Conservation (phyloP, 2,329 filamentous ascomycete species). For the Alternaria atra region DNA sequence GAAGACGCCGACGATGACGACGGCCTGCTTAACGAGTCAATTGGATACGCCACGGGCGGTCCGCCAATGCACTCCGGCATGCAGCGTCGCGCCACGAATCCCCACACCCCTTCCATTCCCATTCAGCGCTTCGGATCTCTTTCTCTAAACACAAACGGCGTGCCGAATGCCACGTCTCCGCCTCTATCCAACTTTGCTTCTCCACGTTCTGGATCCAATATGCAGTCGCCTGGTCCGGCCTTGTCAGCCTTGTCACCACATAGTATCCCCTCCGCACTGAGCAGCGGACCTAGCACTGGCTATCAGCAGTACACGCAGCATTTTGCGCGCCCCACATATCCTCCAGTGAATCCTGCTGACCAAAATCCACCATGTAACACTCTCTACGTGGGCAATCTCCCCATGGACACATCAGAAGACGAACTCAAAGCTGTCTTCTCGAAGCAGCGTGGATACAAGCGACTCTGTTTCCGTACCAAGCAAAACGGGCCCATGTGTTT, state of each 20-base stretch:
- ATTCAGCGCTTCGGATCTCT: conserved; percentile 73
- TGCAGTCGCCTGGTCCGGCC: conserved; percentile 59
- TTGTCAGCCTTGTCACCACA: conserved; percentile 56
- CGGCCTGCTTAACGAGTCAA: conserved; percentile 74
- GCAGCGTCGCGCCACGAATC: conserved; percentile 74
- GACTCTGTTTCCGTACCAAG: conserved; percentile 93
- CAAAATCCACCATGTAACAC: conserved; percentile 98
- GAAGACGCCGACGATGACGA: conserved; percentile 76
- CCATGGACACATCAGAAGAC: conserved; percentile 90
- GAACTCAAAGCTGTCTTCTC: conserved; percentile 94
- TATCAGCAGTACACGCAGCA: conserved; percentile 66
- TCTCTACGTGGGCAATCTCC: conserved; percentile 95
- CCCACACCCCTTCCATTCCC: conserved; percentile 76
- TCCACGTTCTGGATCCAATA: conserved; percentile 58
- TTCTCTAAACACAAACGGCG: conserved; percentile 71
- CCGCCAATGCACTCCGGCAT: conserved; percentile 57
- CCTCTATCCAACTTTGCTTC: conserved; percentile 64
- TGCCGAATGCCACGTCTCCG: conserved; percentile 60
- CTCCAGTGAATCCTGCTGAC: conserved; percentile 91
- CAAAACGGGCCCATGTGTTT: conserved; percentile 98
- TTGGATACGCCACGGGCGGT: conserved; percentile 78
- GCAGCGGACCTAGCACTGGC: conserved; percentile 57
- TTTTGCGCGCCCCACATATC: conserved; percentile 73
- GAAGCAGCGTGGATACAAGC: conserved; percentile 92
- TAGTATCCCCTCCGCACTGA: conserved; percentile 67